Conservation (phyloP, 164 flowering plant genomes). For the Akebia trifoliata region DNA sequence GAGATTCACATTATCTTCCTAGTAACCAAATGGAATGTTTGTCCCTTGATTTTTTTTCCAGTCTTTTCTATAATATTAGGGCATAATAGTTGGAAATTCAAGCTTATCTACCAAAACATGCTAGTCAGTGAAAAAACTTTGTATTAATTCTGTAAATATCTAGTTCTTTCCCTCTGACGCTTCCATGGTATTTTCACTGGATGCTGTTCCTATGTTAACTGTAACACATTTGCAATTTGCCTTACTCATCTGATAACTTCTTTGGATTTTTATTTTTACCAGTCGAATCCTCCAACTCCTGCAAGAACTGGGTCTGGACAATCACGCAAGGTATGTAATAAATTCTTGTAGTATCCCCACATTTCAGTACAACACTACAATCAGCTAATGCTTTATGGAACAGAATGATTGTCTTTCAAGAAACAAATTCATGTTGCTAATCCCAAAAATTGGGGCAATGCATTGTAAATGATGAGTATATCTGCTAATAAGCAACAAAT, state of each 20-base stretch:
- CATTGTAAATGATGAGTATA: too few relatives aligned
- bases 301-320: constrained; percentile 57
- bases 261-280: constrained; percentile 4
- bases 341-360: too few relatives aligned
- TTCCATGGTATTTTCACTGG: too few relatives aligned
- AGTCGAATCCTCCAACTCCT: constrained; percentile 53
- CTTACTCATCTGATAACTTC: constrained; percentile 7
- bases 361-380: too few relatives aligned
- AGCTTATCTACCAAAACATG: neutral
- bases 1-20: constrained; percentile 32
- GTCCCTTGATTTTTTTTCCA: neutral
- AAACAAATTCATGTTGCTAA: too few relatives aligned
- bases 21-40: neutral
- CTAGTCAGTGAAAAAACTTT: neutral
- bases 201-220: neutral
- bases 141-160: neutral
- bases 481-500: too few relatives aligned
- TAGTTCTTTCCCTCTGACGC: neutral
- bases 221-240: neutral
- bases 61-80: neutral
- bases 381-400: too few relatives aligned
- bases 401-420: too few relatives aligned
- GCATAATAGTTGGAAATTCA: neutral
- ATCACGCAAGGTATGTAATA: constrained; percentile 51
- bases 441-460: too few relatives aligned